These are phyloP conservation scores for Prunus mongolica DNA, from an alignment of 306 rosid species.

Conservation along the genomic window DNA sequence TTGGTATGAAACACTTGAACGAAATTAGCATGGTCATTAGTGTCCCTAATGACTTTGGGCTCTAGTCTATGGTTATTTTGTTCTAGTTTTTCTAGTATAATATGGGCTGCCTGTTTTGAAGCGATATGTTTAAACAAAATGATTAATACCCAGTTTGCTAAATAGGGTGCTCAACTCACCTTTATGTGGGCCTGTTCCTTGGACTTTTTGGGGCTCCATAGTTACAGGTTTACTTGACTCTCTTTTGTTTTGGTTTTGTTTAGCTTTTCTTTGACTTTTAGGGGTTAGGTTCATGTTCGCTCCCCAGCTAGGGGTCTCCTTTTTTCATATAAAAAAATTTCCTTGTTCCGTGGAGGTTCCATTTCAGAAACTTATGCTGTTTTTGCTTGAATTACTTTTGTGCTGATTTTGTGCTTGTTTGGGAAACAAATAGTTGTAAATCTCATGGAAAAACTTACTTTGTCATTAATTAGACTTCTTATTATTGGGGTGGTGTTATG, in stretches of 20 bases:
- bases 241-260: background rate
- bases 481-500: no score
- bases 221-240: background rate
- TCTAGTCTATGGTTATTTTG: background rate
- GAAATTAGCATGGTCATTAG: background rate
- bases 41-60: background rate
- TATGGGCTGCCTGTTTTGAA: background rate
- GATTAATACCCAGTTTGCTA: background rate
- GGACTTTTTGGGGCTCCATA: background rate
- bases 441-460: background rate
- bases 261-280: background rate
- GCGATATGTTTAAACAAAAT: background rate
- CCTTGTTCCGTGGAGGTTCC: background rate
- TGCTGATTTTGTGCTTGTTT: background rate
- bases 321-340: background rate
- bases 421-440: background rate
- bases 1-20: background rate
- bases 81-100: background rate
- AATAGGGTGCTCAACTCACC: background rate
- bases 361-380: background rate
- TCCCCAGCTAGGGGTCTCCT: background rate
- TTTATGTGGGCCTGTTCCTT: background rate
- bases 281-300: background rate
- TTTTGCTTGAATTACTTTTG: background rate
- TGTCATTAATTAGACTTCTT: background rate